Percentiles rank a stretch among this genome's conserved stretches.
phyloP scores from a whole-genome alignment of 2,329 filamentous ascomycete species.

The Neonectria magnoliae region DNA sequence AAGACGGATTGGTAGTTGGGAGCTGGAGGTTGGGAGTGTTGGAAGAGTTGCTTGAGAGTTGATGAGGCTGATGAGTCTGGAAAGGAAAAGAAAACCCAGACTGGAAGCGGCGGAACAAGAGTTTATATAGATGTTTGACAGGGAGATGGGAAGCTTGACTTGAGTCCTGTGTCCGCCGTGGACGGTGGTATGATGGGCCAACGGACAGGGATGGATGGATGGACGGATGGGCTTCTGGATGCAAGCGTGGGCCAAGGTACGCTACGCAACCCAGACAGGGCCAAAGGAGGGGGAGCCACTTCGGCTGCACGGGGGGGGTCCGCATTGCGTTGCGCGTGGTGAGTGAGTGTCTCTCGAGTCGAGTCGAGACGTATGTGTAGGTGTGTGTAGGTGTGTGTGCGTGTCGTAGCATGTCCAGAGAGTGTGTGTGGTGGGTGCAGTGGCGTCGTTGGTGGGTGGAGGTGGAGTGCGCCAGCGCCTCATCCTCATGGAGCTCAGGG shows the following conservation, averaged over 20 bases:
- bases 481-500: constrained; percentile 22
- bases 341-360: constrained; percentile 14
- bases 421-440: constrained; percentile 10
- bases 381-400: no score
- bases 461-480: neutral
- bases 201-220: constrained; percentile 27
- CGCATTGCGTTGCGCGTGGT: constrained; percentile 31
- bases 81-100: constrained; percentile 31
- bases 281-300: constrained; percentile 34
- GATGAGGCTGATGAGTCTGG: constrained; percentile 44
- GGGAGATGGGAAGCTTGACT: constrained; percentile 25
- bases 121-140: constrained; percentile 43
- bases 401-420: no score
- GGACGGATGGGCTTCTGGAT: constrained; percentile 20
- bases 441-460: constrained; percentile 12
- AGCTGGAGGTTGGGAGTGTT: constrained; percentile 25
- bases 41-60: constrained; percentile 35
- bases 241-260: constrained; percentile 26
- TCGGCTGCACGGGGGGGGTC: constrained; percentile 42
- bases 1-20: constrained; percentile 31
- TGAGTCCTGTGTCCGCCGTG: constrained; percentile 13
- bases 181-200: constrained; percentile 39
- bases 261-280: constrained; percentile 1
- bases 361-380: neutral
- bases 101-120: constrained; percentile 37